Percentiles rank a stretch among this genome's conserved stretches.
Conservation (phyloP, 495 filamentous ascomycete genomes). For the Copromyces sp. region DNA sequence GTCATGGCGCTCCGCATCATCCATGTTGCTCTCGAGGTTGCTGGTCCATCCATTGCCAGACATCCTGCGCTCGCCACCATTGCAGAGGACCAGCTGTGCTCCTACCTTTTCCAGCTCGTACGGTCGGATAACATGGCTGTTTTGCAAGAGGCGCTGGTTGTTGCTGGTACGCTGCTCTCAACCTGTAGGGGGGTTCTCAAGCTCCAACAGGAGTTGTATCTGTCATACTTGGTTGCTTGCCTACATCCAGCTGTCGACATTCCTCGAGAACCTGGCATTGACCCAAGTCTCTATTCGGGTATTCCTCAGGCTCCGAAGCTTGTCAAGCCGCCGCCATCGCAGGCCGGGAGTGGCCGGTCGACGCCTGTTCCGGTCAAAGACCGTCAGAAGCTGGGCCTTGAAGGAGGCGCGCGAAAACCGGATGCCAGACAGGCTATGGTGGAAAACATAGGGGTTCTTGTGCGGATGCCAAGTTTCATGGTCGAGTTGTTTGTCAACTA, state of each 20-base stretch:
- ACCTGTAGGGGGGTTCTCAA: constrained; percentile 91
- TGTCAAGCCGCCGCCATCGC: constrained; percentile 70
- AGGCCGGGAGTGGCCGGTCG: constrained; percentile 68
- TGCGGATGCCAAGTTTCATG: constrained; percentile 87
- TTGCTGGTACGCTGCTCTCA: constrained; percentile 80
- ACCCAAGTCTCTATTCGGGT: constrained; percentile 85
- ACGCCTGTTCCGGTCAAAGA: constrained; percentile 93
- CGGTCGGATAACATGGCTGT: constrained; percentile 92
- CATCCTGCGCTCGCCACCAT: constrained; percentile 82
- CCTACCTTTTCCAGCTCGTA: constrained; percentile 92
- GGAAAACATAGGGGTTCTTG: constrained; percentile 83
- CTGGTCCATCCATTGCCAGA: constrained; percentile 87
- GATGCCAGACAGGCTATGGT: constrained; percentile 98
- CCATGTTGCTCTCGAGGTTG: constrained; percentile 93
- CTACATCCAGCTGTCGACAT: constrained; percentile 89
- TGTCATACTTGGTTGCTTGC: constrained; percentile 90
- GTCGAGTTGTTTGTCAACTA: constrained; percentile 96
- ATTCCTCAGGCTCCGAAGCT: constrained; percentile 85
- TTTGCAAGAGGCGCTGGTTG: constrained; percentile 80
- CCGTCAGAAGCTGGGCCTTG: constrained; percentile 83
- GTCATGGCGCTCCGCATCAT: constrained; percentile 97
- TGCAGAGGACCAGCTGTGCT: constrained; percentile 88
- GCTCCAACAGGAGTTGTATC: constrained; percentile 91
- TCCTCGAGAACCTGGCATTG: constrained; percentile 78
- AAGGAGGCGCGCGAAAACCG: constrained; percentile 83